These are phyloP conservation scores for Toxoplasma gondii DNA, from an alignment of 169 alveolate genomes.

Conservation along the genomic window DNA sequence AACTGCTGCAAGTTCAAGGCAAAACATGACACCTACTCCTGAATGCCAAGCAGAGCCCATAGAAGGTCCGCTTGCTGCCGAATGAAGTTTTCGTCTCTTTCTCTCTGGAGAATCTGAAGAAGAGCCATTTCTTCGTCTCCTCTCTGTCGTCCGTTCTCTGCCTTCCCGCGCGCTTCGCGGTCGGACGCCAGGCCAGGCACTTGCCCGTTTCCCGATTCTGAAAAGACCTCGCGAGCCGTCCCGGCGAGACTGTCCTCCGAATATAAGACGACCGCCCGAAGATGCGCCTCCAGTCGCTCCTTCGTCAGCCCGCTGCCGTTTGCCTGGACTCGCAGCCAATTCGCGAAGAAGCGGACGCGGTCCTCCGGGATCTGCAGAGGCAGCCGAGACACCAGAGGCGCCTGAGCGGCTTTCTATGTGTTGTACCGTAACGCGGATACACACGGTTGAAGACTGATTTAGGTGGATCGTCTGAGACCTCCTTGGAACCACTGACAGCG, in stretches of 20 bases:
- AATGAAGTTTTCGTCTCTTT: background rate
- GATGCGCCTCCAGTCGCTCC: slow-evolving; percentile 27
- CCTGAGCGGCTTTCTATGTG: too few relatives aligned
- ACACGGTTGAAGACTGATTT: too few relatives aligned
- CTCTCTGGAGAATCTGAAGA: background rate
- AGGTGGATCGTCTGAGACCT: too few relatives aligned
- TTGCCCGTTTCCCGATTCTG: too few relatives aligned
- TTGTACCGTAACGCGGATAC: too few relatives aligned
- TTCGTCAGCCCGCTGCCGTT: slow-evolving; percentile 1
- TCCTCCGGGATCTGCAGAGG: slow-evolving; percentile 37
- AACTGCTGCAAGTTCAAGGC: too few relatives aligned
- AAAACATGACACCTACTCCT: background rate
- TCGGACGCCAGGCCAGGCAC: background rate
- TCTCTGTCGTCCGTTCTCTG: background rate
- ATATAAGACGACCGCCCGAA: slow-evolving; percentile 9
- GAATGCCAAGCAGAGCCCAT: slow-evolving; percentile 2
- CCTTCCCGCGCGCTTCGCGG: background rate
- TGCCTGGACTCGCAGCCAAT: slow-evolving; percentile 48
- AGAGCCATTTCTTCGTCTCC: background rate
- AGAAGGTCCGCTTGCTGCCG: slow-evolving; percentile 10
- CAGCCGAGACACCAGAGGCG: background rate
- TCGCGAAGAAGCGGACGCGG: background rate
- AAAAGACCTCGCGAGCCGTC: background rate
- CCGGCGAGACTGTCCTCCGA: background rate
- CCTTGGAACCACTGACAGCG: too few relatives aligned